Base-by-base conservation (phyloP, 2,329 filamentous ascomycete genomes). In the Akanthomyces muscarius region DNA sequence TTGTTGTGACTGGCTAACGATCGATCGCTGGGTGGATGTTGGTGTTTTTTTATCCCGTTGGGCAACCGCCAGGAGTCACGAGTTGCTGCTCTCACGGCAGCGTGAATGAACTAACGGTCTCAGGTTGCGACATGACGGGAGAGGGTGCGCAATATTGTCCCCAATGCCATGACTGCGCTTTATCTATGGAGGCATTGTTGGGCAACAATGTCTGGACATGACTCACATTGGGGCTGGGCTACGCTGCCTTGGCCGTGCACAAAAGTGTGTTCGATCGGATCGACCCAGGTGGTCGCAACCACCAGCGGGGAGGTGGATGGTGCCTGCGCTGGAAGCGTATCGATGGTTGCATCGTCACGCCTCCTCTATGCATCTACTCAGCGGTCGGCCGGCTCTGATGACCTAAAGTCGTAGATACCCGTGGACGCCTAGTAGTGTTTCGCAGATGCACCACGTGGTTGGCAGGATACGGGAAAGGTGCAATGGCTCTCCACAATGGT, bases 1-100 rank as follows among this genome's bases (percentile, higher is more conserved):
- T 61, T 45, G 56, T 50, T 55, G 65, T 65, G 62, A 65, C 62
- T 54, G 28, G 28, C 28, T 38, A 42, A 44, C 23, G 25, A 25
- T 41, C 28, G 18, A 38, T 44, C 28, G 14, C 8, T 47, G 14
- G 44, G 44, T 21, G 44, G n/a, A 36, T 36, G 33, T 7, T 10
- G 44, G 11, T 47, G 4, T 47, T 13, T 47, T 23, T 1, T n/a
- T 47, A 2, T 23, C 11, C n/a, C 30, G 13, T 10, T 41, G 14
- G 23, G 10, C 14, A 5, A 1, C 45, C 23, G 10, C n/a, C 30
- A 28, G 38, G 23, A n/a, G 21, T 16, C 2, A 41, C 50, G 4
- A 11, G 36, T 33, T 16, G 18, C 14, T 16, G 11, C 30, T 36
- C 10, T 30, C 33, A 30, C 21, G 6, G 16, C 18, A 36, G 28